Conservation (phyloP, 768 basidiomycete species). For the Mycena floridula region DNA sequence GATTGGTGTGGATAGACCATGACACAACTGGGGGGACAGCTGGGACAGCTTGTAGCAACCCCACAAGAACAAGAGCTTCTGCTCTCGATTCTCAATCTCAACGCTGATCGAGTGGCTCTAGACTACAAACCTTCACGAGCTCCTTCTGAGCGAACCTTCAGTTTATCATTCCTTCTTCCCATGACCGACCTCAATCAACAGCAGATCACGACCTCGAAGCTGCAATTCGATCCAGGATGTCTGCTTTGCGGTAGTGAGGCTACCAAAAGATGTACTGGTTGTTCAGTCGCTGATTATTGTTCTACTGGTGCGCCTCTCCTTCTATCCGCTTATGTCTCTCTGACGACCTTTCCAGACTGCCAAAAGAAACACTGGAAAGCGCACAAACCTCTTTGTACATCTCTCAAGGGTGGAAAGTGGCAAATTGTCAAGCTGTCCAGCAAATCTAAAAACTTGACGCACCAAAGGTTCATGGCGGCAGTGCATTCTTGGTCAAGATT, state of each 20-base stretch:
- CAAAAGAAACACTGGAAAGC: slow-evolving; percentile 9
- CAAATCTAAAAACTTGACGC: background rate
- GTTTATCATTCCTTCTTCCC: background rate
- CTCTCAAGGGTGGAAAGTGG: background rate
- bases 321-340: background rate
- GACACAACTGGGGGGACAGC: background rate
- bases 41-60: background rate
- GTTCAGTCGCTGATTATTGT: background rate
- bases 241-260: background rate
- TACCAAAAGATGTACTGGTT: background rate
- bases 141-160: background rate
- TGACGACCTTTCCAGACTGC: background rate
- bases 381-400: slow-evolving; percentile 6
- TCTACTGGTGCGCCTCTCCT: background rate
- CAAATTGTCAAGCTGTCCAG: background rate
- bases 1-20: background rate
- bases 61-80: background rate
- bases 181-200: background rate
- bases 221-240: background rate
- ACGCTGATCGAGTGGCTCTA: background rate
- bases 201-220: background rate
- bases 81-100: background rate
- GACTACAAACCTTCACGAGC: background rate
- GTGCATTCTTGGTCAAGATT: background rate
- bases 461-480: background rate